Percentiles rank a stretch among this genome's conserved stretches.
These are phyloP conservation scores for Parietichytrium sp. DNA, from an alignment of 108 stramenopile genomes.

Conservation along the genomic window DNA sequence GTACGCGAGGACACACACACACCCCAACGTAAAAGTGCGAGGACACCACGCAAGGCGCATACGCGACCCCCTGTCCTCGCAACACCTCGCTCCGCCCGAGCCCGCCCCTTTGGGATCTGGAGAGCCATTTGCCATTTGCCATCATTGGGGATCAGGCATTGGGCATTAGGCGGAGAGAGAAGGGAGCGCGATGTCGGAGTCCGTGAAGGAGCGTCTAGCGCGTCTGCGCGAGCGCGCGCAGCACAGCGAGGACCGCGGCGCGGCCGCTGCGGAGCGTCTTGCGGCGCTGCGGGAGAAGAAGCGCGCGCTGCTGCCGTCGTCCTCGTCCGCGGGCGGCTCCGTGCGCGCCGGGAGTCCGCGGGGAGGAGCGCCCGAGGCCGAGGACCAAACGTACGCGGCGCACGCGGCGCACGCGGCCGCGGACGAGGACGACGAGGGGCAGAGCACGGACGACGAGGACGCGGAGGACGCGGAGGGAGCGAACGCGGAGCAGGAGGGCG, in stretches of 20 bases:
- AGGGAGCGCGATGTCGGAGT: not conserved
- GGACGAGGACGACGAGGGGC: not conserved
- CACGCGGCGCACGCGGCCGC: not conserved
- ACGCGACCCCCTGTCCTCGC: too few species aligned
- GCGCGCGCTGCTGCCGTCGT: not conserved
- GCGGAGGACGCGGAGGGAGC: too few species aligned
- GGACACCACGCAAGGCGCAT: too few species aligned
- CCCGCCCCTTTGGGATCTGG: too few species aligned
- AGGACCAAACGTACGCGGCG: not conserved
- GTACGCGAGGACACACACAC: too few species aligned
- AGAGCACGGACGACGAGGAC: not conserved
- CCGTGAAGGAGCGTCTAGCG: slow-evolving; percentile 15
- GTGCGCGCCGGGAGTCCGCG: not conserved
- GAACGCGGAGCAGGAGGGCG: too few species aligned
- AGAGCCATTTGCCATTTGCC: too few species aligned
- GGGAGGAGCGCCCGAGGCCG: not conserved
- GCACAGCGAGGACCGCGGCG: not conserved
- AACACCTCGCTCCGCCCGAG: too few species aligned
- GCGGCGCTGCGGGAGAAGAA: slow-evolving; percentile 23
- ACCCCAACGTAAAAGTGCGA: too few species aligned
- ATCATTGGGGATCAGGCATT: too few species aligned
- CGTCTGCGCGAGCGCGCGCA: not conserved
- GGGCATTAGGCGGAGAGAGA: too few species aligned
- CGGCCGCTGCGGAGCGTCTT: not conserved
- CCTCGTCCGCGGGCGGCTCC: not conserved